Evolutionary conservation across 352 stramenopile genomes (phyloP).

Genomic region (Pythium plurisporium): DNA sequence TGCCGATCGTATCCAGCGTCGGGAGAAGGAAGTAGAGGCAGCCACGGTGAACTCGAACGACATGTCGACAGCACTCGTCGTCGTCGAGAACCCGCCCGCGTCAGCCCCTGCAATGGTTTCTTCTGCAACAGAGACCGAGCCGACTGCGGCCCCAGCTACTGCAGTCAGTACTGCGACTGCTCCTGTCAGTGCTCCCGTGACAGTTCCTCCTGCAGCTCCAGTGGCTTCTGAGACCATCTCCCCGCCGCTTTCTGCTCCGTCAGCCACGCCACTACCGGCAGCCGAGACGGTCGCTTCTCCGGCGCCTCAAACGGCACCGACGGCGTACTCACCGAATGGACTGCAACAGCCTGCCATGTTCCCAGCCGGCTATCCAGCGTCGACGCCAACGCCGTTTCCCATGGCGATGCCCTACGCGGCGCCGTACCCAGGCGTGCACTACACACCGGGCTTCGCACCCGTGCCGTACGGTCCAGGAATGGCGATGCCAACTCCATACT

Average conservation of each 20-base stretch:
- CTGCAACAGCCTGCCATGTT: slow-evolving; percentile 25
- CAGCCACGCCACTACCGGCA: too few species aligned
- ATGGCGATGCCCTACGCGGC: slow-evolving; percentile 28
- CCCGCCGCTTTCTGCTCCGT: too few species aligned
- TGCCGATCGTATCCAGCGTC: slow-evolving; percentile 41
- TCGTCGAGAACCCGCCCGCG: slow-evolving; percentile 31
- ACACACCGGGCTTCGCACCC: slow-evolving; percentile 2
- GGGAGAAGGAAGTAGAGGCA: slow-evolving; percentile 17
- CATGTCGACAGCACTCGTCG: slow-evolving; percentile 44
- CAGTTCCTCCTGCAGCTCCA: background rate
- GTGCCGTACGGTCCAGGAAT: slow-evolving; percentile 13
- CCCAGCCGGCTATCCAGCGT: slow-evolving; percentile 28
- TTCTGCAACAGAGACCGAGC: background rate
- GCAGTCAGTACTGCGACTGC: background rate
- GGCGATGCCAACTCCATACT: slow-evolving; percentile 14
- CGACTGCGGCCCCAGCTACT: background rate
- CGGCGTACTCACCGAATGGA: background rate
- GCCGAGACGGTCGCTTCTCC: background rate
- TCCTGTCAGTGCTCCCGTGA: too few species aligned
- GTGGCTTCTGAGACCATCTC: too few species aligned
- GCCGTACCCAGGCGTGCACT: slow-evolving; percentile 25
- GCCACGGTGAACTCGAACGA: slow-evolving; percentile 12
- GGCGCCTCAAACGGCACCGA: slow-evolving; percentile 1
- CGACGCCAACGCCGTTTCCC: slow-evolving; percentile 9
- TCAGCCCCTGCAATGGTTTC: background rate